Conservation (phyloP, 768 basidiomycete species). For the Candolleomyces eurysporus region DNA sequence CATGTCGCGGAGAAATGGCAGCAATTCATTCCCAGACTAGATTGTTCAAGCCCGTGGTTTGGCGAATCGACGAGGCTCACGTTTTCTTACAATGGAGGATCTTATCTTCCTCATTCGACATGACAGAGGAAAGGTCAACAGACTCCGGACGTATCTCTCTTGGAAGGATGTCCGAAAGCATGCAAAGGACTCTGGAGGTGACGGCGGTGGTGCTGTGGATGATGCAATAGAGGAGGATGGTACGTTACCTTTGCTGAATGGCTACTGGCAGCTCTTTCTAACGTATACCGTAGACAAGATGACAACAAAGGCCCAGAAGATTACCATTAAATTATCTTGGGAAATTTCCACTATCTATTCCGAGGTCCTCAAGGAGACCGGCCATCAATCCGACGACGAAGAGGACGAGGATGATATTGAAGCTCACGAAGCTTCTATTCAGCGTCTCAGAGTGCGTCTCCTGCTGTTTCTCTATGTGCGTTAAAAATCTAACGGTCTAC, state of each 20-base stretch:
- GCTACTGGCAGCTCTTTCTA: not conserved
- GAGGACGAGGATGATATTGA: conserved; percentile 96
- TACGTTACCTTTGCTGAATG: conserved; percentile 39
- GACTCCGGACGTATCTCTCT: conserved; percentile 87
- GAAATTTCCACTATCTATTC: conserved; percentile 91
- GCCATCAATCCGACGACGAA: conserved; percentile 88
- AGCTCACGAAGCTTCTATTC: conserved; percentile 92
- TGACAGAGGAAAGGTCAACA: conserved; percentile 91
- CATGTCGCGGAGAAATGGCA: not conserved
- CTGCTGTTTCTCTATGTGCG: not conserved
- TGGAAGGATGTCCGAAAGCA: conserved; percentile 98
- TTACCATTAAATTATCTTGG: conserved; percentile 95
- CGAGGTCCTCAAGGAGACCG: conserved; percentile 73
- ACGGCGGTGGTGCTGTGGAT: conserved; percentile 76
- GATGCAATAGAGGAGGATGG: conserved; percentile 84
- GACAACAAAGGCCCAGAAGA: conserved; percentile 83
- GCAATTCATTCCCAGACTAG: conserved; percentile 35
- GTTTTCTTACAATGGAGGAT: conserved; percentile 89
- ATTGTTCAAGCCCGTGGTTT: conserved; percentile 87
- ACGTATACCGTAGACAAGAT: conserved; percentile 57
- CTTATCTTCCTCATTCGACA: conserved; percentile 95
- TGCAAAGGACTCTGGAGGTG: conserved; percentile 86
- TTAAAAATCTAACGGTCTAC: not conserved
- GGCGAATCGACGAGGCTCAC: conserved; percentile 78
- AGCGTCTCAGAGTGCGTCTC: conserved; percentile 67